A percentile compares a stretch with the other conserved stretches of the same genome.
These are phyloP conservation scores for Tausonia pullulans DNA, from an alignment of 1,284 basidiomycete species.

Conservation along the genomic window DNA sequence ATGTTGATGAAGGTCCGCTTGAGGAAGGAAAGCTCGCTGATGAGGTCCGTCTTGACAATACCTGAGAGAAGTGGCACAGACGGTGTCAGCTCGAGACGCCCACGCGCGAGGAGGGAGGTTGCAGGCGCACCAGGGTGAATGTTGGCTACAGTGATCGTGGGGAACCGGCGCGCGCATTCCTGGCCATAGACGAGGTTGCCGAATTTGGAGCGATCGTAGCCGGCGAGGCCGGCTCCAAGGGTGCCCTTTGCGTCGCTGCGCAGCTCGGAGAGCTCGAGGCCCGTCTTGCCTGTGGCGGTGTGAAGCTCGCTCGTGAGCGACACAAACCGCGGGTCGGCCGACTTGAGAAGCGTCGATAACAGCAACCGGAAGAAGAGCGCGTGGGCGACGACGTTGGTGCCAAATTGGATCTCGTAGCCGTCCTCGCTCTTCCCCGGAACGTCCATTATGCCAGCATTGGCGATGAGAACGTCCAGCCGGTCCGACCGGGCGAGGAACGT, in stretches of 20 bases:
- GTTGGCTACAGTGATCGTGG: neutral
- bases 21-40: neutral
- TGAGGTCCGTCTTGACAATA: neutral
- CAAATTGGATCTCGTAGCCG: conserved; percentile 3
- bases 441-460: neutral
- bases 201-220: neutral
- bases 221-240: neutral
- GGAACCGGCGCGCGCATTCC: neutral
- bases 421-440: neutral
- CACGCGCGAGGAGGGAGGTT: neutral
- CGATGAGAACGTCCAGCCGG: neutral
- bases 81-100: neutral
- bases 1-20: neutral
- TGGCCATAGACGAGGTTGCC: neutral
- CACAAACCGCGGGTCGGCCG: neutral
- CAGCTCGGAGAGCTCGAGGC: neutral
- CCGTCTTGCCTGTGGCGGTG: neutral
- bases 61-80: neutral
- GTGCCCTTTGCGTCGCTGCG: neutral
- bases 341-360: neutral
- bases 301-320: neutral
- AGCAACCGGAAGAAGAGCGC: neutral
- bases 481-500: neutral
- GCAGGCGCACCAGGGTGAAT: neutral
- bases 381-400: neutral